These are phyloP conservation scores for Terana coerulea DNA, from an alignment of 768 basidiomycete genomes.

Conservation along the genomic window DNA sequence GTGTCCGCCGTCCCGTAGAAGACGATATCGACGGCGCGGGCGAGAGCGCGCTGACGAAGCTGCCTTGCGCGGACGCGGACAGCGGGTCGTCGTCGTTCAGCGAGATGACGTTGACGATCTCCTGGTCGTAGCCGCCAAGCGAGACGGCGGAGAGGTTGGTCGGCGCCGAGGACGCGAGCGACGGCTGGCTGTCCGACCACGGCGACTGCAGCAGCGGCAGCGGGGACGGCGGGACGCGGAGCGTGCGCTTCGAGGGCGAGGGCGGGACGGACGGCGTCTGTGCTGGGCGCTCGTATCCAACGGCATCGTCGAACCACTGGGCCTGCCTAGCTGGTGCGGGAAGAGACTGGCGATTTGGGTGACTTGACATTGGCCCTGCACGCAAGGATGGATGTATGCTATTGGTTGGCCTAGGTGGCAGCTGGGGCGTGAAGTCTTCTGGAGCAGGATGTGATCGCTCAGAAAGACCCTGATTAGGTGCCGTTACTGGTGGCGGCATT, in stretches of 20 bases:
- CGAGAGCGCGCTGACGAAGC: constrained; percentile 4
- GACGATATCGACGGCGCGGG: constrained; percentile 8
- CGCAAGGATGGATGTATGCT: constrained; percentile 81
- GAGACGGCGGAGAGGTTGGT: not conserved
- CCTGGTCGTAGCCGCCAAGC: not conserved
- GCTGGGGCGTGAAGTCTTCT: constrained; percentile 70
- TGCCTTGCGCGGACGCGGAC: constrained; percentile 9
- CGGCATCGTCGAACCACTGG: constrained; percentile 25
- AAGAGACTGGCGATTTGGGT: constrained; percentile 42
- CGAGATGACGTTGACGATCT: constrained; percentile 5
- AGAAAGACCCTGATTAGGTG: not conserved
- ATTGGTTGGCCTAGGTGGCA: constrained; percentile 62
- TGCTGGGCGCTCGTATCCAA: constrained; percentile 4
- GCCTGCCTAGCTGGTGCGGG: constrained; percentile 23
- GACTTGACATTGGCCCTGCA: constrained; percentile 37
- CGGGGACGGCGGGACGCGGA: constrained; percentile 1
- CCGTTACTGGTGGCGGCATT: not conserved
- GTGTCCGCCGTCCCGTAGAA: not conserved
- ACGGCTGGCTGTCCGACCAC: constrained; percentile 14
- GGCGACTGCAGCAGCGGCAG: constrained; percentile 10
- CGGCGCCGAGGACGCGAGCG: not conserved
- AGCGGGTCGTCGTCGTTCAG: constrained; percentile 9
- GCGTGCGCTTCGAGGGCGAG: constrained; percentile 5
- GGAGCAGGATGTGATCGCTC: constrained; percentile 11
- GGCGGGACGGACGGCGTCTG: constrained; percentile 7